Evolutionary conservation across 1,284 basidiomycete genomes (phyloP).

Genomic region (Sanghuangporus baumii): DNA sequence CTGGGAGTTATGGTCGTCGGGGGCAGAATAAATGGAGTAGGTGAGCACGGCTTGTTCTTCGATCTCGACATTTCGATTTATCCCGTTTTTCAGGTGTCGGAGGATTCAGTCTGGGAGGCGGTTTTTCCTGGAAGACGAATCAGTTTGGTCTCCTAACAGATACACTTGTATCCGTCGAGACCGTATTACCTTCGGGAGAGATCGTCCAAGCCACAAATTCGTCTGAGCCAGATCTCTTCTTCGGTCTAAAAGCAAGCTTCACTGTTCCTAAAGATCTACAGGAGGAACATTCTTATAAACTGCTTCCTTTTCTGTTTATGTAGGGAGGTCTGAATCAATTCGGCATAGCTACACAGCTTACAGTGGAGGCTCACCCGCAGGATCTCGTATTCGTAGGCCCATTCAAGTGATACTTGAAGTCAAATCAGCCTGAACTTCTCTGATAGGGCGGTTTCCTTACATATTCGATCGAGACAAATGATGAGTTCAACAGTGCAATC

Average conservation of each 20-base stretch:
- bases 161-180: conserved; percentile 7
- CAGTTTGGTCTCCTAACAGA: conserved; percentile 13
- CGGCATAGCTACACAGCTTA: conserved; percentile 12
- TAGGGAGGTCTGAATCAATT: conserved; percentile 18
- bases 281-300: neutral
- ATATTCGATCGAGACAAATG: neutral
- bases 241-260: conserved; percentile 9
- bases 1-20: conserved; percentile 21
- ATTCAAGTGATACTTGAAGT: conserved; percentile 20
- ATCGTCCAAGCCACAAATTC: conserved; percentile 8
- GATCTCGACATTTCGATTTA: neutral
- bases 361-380: neutral
- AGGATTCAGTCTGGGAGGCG: conserved; percentile 10
- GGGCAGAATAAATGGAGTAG: conserved; percentile 21
- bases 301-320: neutral
- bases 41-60: neutral
- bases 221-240: conserved; percentile 13
- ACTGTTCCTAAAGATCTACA: neutral
- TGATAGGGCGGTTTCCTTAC: conserved; percentile 20
- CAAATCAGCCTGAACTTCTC: no score
- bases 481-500: conserved; percentile 5
- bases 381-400: conserved; percentile 10
- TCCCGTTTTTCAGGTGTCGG: conserved; percentile 1
- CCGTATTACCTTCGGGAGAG: conserved; percentile 11
- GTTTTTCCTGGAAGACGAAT: conserved; percentile 17